Base-by-base conservation (phyloP, 129 eudicot genomes). In the Flaveria robusta region DNA sequence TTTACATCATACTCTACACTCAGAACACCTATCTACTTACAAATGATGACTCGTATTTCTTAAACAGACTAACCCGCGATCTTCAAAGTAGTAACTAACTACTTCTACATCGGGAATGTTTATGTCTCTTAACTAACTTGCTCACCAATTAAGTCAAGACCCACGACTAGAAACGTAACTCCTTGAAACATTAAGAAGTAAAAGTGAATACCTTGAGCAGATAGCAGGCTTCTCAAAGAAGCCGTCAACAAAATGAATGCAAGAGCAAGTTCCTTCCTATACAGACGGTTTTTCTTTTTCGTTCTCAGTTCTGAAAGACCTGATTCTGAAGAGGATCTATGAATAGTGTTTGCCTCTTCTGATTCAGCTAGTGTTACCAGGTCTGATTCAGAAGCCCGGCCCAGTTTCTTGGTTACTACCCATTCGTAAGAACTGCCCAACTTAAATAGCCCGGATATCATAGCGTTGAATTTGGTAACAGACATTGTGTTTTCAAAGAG, bases 401-500 rank as follows among this genome's bases (percentile, higher is more conserved):
- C 97, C 42, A 83, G 70, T 75, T 91, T 91, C 70, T 91, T 91
- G 54, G 97, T 91, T 18, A 91, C 97, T 15, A 91, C 85, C 96
- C 96, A 90, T 77, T 90, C 96, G 23, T 90, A 88, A 76, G 96
- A 86, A 70, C 88, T 81, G 68, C 88, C 89, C 24, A 91, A 74
- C 52, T 78, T 84, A 59, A 91, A 91, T n/a, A 88, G 86, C 22
- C 97, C 97, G 14, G 97, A 83, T 77, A 88, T 77, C 97, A 91
- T 91, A 51, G 97, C 97, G 66, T 91, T 88, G 60, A 91, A 91
- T 80, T 88, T 91, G 75, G 97, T 91, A 22, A 91, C 97, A 5
- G 97, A 91, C 97, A 91, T 91, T 3, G 97, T 91, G 87, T 91
- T 91, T 46, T 91, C 96, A 24, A 90, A 91, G 11, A 91, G 82